These are phyloP conservation scores for Hyphopichia homilentoma DNA, from an alignment of 805 yeast genomes.

Conservation along the genomic window DNA sequence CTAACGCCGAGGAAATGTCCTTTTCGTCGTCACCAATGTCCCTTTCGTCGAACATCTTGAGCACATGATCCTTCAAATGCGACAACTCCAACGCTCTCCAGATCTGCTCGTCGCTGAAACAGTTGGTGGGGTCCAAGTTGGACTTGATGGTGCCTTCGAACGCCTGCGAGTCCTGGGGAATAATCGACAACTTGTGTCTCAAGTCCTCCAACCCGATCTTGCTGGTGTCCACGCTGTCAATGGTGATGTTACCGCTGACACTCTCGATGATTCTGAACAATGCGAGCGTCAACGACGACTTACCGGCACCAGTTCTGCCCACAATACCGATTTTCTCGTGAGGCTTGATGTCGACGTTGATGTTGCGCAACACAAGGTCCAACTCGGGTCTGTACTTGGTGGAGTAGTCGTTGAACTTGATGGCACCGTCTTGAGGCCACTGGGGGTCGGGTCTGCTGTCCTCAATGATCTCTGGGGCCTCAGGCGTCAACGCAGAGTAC, in stretches of 20 bases:
- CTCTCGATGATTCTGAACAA: constrained; percentile 42
- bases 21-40: constrained; percentile 17
- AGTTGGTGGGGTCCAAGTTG: constrained; percentile 39
- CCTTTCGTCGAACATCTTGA: constrained; percentile 32
- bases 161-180: constrained; percentile 46
- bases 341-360: constrained; percentile 32
- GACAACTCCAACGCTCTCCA: constrained; percentile 43
- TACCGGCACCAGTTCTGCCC: constrained; percentile 46
- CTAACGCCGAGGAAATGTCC: constrained; percentile 23
- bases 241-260: constrained; percentile 30
- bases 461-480: constrained; percentile 73
- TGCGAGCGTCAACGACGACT: constrained; percentile 42
- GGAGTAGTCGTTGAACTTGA: constrained; percentile 35
- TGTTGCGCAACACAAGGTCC: constrained; percentile 39
- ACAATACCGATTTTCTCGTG: constrained; percentile 43
- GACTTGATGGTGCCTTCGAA: constrained; percentile 40
- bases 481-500: constrained; percentile 74
- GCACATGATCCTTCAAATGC: constrained; percentile 39
- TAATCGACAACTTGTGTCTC: constrained; percentile 39
- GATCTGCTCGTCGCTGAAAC: constrained; percentile 31
- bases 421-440: constrained; percentile 40
- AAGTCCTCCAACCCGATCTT: constrained; percentile 40
- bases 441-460: constrained; percentile 53
- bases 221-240: constrained; percentile 32
- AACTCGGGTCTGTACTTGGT: constrained; percentile 43